Base-by-base conservation (phyloP, 331 rosid species). In the Quercus lobata region DNA sequence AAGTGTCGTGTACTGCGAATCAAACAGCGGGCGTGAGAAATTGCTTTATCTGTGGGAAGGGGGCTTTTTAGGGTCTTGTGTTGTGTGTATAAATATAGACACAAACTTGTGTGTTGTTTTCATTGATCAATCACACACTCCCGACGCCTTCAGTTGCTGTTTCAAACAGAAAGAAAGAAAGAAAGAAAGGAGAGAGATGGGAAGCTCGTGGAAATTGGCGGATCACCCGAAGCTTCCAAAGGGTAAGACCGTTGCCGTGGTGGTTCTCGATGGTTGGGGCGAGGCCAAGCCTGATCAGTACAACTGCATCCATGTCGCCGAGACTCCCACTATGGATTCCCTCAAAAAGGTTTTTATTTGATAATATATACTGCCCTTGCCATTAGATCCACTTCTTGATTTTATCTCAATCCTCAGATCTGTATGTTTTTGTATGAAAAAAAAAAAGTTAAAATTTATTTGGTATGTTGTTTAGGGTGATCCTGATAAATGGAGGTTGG, bases 261-360 rank as follows among this genome's bases (percentile, higher is more conserved):
- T 93, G 41, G 99, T 96, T 71, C 83, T 96, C 84, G 98, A 96
- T 65, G 98, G 99, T 0, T 96, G 99, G 99, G 98, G 99, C 2
- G 98, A 96, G 79, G 99, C 98, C 57, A 84, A 52, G 2, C 84
- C 93, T 16, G 90, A 93, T 77, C 83, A 84, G 41, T 96, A 87
- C 76, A 96, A 96, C 80, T 96, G 98, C 66, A 96, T 96, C 84
- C 90, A 90, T 84, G 84, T 72, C 6, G 99, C 99, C 32, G 91
- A 96, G 2, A 96, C 99, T 29, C 98, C 99, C 32, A 70, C 90
- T 83, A 96, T 96, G 99, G 99, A 96, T 76, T 93, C 98, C 21
- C 92, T 96, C 41, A 96, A 93, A 87, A 75, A 85, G 80, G 96
- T 91, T 49, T 12, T 49, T 49, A 49, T 49, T 49, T 49, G 15